Evolutionary conservation across 208 protist genomes (phyloP).

Genomic region (Wallacemonas sp.): DNA sequence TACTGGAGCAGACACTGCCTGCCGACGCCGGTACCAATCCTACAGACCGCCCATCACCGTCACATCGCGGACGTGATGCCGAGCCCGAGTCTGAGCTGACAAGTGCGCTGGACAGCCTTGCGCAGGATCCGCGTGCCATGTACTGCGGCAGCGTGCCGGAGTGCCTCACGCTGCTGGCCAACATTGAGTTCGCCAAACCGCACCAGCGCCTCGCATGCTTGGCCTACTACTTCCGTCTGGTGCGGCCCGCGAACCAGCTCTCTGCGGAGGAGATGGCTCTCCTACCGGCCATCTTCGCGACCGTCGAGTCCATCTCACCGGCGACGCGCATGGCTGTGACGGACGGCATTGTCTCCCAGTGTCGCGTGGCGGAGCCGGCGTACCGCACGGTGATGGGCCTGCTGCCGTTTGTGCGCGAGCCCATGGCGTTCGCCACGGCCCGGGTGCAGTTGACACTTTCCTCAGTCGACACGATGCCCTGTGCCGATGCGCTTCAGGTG

Average conservation of each 20-base stretch:
- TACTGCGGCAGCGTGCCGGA: not conserved
- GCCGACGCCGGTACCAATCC: not conserved
- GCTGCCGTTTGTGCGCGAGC: conserved; percentile 3
- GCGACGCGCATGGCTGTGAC: conserved; percentile 3
- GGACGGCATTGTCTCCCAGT: conserved; percentile 21
- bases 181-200: conserved; percentile 13
- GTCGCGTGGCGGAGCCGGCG: not conserved
- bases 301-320: not conserved
- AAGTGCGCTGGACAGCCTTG: too few relatives aligned
- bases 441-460: conserved; percentile 2
- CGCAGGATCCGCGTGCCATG: not conserved
- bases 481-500: conserved; percentile 1
- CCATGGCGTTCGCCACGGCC: conserved; percentile 3
- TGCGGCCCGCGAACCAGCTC: conserved; percentile 21
- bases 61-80: too few relatives aligned
- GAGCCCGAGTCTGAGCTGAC: too few relatives aligned
- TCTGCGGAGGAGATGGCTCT: conserved; percentile 21
- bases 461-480: not conserved
- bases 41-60: too few relatives aligned
- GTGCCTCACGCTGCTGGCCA: conserved; percentile 25
- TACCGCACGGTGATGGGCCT: conserved; percentile 6
- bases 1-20: conserved; percentile 14
- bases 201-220: conserved; percentile 5
- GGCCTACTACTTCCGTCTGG: conserved; percentile 30
- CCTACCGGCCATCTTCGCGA: conserved; percentile 24